Conservation (phyloP, 1,284 basidiomycete species). For the Tremellales sp. region DNA sequence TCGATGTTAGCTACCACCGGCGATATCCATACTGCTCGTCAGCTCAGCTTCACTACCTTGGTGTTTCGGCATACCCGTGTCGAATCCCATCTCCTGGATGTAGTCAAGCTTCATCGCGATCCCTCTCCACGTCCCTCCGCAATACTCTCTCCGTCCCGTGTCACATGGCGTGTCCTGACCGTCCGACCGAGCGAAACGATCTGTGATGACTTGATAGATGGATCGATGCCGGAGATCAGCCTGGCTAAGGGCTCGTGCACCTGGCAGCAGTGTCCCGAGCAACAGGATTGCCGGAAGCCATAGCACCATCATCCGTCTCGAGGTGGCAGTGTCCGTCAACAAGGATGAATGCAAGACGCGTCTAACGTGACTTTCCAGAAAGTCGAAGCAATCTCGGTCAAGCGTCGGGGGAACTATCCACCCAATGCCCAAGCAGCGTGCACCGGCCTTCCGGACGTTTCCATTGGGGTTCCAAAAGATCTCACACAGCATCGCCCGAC, state of each 20-base stretch:
- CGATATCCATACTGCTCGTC: constrained; percentile 49
- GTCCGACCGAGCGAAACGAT: constrained; percentile 41
- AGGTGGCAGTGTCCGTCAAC: too few species aligned
- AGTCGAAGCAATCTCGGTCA: too few species aligned
- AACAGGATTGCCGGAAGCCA: too few species aligned
- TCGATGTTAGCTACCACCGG: constrained; percentile 49
- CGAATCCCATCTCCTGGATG: constrained; percentile 49
- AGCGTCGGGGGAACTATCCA: too few species aligned
- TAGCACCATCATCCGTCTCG: too few species aligned
- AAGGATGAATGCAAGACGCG: too few species aligned
- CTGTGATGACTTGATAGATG: constrained; percentile 48
- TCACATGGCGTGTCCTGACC: constrained; percentile 27
- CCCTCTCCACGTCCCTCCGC: constrained; percentile 47
- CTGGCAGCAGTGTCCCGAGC: too few species aligned
- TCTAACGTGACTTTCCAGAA: too few species aligned
- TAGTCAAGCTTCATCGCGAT: constrained; percentile 42
- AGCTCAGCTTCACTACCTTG: background rate
- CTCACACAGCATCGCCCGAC: too few species aligned
- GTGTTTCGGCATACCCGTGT: constrained; percentile 32
- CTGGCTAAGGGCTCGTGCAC: constrained; percentile 17
- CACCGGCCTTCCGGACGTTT: too few species aligned
- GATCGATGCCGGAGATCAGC: constrained; percentile 38
- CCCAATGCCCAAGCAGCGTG: too few species aligned
- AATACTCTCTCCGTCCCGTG: constrained; percentile 32
- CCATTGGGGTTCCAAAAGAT: too few species aligned